Conservation (phyloP, 768 basidiomycete species). For the Daedaleopsis sinensis region DNA sequence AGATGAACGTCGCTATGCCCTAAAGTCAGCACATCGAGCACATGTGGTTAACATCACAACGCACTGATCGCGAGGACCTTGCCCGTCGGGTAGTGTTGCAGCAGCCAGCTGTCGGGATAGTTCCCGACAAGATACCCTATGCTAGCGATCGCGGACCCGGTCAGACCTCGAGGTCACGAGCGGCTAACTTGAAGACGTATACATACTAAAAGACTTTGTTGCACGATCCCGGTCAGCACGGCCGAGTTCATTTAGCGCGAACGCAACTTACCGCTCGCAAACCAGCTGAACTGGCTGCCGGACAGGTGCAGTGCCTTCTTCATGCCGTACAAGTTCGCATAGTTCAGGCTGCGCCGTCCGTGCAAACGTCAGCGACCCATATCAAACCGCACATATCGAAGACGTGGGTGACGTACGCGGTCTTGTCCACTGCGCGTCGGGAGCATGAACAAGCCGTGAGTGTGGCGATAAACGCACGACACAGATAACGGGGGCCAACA, state of each 20-base stretch:
- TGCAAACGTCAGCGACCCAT: not conserved
- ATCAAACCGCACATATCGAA: not conserved
- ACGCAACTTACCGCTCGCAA: conserved; percentile 16
- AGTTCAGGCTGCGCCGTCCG: conserved; percentile 25
- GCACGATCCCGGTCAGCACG: too few species aligned
- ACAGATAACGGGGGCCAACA: not conserved
- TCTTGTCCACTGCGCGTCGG: conserved; percentile 33
- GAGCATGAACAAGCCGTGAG: not conserved
- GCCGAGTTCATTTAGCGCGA: not conserved
- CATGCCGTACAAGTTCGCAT: conserved; percentile 36
- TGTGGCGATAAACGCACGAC: too few species aligned
- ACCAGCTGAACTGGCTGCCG: conserved; percentile 22
- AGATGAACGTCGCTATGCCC: conserved; percentile 30
- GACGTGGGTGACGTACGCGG: conserved; percentile 21
- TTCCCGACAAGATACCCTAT: conserved; percentile 34
- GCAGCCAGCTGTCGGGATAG: conserved; percentile 33
- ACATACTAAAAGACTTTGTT: conserved; percentile 20
- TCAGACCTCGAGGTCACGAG: too few species aligned
- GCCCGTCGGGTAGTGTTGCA: conserved; percentile 30
- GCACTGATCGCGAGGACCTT: conserved; percentile 20
- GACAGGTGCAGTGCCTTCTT: conserved; percentile 20
- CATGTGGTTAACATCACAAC: not conserved
- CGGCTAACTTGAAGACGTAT: too few species aligned
- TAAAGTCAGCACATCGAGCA: conserved; percentile 12
- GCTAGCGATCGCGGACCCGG: conserved; percentile 7